A percentile compares a stretch with the other conserved stretches of the same genome.
These are phyloP conservation scores for Aspergillus uvarum DNA, from an alignment of 2,329 filamentous ascomycete species.

Conservation along the genomic window DNA sequence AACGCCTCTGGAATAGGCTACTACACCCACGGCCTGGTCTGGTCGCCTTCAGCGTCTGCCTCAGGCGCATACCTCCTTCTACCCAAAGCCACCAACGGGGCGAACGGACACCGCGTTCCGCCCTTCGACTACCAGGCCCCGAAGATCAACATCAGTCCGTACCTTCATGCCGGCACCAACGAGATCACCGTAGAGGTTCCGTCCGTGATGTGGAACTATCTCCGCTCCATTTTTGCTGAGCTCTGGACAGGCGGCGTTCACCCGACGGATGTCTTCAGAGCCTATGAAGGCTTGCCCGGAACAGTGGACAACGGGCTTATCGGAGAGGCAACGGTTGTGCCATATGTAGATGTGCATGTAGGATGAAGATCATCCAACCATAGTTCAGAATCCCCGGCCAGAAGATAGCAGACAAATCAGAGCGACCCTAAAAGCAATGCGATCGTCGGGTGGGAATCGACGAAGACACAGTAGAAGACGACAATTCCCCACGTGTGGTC, in stretches of 20 bases:
- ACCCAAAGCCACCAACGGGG: conserved; percentile 16
- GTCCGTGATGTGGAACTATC: conserved; percentile 23
- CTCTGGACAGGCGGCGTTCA: conserved; percentile 5
- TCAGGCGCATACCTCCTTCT: conserved; percentile 22
- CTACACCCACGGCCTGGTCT: conserved; percentile 18
- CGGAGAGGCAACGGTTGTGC: conserved; percentile 11
- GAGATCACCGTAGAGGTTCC: conserved; percentile 18
- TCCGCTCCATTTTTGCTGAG: conserved; percentile 14
- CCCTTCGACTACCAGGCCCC: conserved; percentile 18
- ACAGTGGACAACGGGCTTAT: conserved; percentile 18
- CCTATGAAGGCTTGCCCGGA: conserved; percentile 4
- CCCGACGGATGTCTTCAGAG: background rate
- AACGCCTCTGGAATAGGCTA: conserved; percentile 25
- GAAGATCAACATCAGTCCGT: conserved; percentile 12
- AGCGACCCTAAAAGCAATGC: background rate
- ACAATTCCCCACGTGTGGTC: background rate
- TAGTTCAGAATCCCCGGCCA: no score
- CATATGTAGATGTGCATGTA: conserved; percentile 8
- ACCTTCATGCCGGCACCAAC: conserved; percentile 13
- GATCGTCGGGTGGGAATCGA: background rate
- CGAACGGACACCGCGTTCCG: conserved; percentile 18
- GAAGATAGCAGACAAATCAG: no score
- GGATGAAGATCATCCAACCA: background rate
- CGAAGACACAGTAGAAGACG: background rate
- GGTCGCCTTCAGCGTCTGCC: conserved; percentile 9